phyloP scores from a whole-genome alignment of 2,329 filamentous ascomycete species.

The Pseudofabraea citricarpa region DNA sequence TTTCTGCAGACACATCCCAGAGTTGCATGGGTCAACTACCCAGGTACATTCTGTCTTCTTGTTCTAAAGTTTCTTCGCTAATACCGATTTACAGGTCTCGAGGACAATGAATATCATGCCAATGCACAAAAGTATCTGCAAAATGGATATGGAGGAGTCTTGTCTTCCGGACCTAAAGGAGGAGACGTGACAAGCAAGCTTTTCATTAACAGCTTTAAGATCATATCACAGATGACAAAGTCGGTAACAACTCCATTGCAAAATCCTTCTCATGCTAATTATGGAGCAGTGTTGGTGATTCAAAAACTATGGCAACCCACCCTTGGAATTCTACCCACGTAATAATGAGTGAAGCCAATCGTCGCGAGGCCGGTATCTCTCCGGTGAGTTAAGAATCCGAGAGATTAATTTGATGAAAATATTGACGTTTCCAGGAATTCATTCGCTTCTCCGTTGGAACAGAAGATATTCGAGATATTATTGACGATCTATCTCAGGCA shows the following conservation, averaged over 20 bases:
- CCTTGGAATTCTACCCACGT: not conserved
- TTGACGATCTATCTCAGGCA: not conserved
- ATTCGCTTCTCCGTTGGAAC: not conserved
- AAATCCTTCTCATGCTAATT: not conserved
- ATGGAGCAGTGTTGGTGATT: not conserved
- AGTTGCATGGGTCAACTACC: not conserved
- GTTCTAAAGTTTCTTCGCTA: not conserved
- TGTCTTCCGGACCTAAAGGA: not conserved
- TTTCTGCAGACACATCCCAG: not conserved
- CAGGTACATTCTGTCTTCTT: not conserved
- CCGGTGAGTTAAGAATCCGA: not conserved
- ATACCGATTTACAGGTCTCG: not conserved
- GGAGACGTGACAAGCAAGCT: not conserved
- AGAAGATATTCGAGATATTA: not conserved
- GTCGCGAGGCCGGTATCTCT: not conserved
- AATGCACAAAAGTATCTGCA: not conserved
- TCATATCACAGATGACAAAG: not conserved
- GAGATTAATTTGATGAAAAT: not conserved
- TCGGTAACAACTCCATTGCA: not conserved
- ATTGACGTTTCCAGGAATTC: not conserved
- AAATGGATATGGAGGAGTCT: not conserved
- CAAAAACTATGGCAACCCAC: not conserved
- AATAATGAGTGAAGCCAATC: not conserved
- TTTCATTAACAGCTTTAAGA: not conserved
- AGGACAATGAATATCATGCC: not conserved